phyloP scores from a whole-genome alignment of 345 rosid genomes.

The Lumnitzera littorea region DNA sequence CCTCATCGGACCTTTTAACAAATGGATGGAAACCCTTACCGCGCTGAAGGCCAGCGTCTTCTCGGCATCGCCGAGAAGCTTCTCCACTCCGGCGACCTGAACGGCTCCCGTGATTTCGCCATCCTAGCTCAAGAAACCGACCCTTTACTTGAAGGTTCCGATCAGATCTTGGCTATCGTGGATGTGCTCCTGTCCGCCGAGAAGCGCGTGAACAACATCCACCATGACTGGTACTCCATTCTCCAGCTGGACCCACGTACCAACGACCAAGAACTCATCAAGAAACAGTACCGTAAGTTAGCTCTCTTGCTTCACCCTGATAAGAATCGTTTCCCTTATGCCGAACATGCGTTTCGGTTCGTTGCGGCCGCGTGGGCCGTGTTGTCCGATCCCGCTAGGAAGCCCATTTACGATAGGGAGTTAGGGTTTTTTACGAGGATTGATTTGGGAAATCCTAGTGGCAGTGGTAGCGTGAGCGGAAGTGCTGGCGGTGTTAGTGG shows the following conservation, averaged over 20 bases:
- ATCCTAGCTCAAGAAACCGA: conserved; percentile 76
- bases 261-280: conserved; percentile 53
- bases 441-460: conserved; percentile 28
- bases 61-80: conserved; percentile 86
- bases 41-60: conserved; percentile 70
- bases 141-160: conserved; percentile 78
- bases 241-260: conserved; percentile 55
- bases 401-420: conserved; percentile 52
- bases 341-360: conserved; percentile 78
- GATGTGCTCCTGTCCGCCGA: conserved; percentile 67
- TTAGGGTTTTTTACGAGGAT: conserved; percentile 46
- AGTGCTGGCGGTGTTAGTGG: not conserved
- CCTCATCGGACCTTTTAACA: not conserved
- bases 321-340: conserved; percentile 61
- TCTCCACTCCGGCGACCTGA: conserved; percentile 55
- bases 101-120: conserved; percentile 69
- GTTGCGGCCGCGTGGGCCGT: conserved; percentile 85
- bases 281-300: conserved; percentile 73
- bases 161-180: conserved; percentile 79
- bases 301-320: conserved; percentile 90
- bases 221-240: conserved; percentile 77
- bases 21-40: conserved; percentile 46
- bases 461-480: not conserved
- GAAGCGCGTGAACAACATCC: conserved; percentile 48
- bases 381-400: conserved; percentile 47